Base-by-base conservation (phyloP, 768 basidiomycete genomes). In the Kwoniella sp. region DNA sequence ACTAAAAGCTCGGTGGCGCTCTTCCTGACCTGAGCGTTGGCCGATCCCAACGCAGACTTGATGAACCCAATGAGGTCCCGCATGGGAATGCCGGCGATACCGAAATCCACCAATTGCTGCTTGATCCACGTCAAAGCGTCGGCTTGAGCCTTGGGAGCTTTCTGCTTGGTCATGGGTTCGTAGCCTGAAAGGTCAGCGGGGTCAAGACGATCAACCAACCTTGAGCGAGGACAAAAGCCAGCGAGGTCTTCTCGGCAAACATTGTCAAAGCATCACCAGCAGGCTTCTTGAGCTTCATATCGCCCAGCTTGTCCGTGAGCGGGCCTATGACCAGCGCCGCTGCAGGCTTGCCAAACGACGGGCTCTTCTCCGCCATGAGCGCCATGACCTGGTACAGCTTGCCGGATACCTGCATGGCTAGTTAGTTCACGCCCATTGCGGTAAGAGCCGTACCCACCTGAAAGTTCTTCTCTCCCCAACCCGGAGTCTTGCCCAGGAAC, bases 391-490 rank as follows among this genome's bases (percentile, higher is more conserved):
- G 83, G 73, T 91, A 98, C 43, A 96, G 73, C 73, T 92, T 96
- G 14, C 84, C 79, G 5, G 88, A 91, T 39, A 99, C 92, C 91
- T 96, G 44, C 7, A 47, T 3, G 3, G n/a, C 3, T 19, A 22
- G 44, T 26, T 29, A 27, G 12, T 27, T 23, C 28, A 10, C 9
- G 39, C 14, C 26, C n/a, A 32, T 38, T 33, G 17, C n/a, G 11
- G n/a, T 14, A 5, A 8, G 6, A 44, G 17, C 28, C 12, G 2
- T 31, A 62, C 74, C 50, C 54, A 87, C 92, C 78, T 99, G 93
- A 62, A 99, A 99, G 67, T 98, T 99, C 79, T 95, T 98, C 77
- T 99, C 95, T n/a, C 80, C 81, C 91, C 90, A 96, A 2, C 92
- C 90, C 59, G 78, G 78, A 34, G 88, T 89, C 79, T 93, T 98